Evolutionary conservation across 805 yeast species (phyloP), one percentile per base, ranked within the genome.

Genomic region (Candida oleophila): DNA sequence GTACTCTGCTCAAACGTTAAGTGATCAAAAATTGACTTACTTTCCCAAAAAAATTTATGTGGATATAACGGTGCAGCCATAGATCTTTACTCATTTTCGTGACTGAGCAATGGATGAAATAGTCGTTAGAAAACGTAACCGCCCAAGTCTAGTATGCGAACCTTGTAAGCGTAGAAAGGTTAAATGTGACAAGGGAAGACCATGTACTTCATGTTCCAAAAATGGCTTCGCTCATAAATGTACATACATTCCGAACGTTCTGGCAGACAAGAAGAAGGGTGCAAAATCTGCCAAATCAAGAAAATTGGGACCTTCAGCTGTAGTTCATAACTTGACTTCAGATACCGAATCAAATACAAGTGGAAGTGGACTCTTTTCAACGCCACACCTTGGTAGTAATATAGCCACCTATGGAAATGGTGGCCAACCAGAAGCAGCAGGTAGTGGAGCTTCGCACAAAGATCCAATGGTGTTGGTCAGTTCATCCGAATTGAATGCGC

Each of bases 121-220:
- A 15, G 22, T 22, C 8, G 30, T 28, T 14, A 41, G 49, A 41
- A 52, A 49, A 50, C 46, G 71, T 20, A 72, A 69, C 40, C 57
- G 77, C 15, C 59, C 68, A 47, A 59, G 64, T 1, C 59, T 74
- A 3, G 77, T 65, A 3, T 69, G 74, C 49, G 53, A 55, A 18
- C 60, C 60, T n/a, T 71, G 76, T 52, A 66, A 65, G 41, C 57
- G 66, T 19, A 55, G 73, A 21, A 71, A 69, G 54, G 66, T 68
- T 48, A 65, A 62, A 47, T 76, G 80, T 59, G 79, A 76, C 48
- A 65, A 65, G 49, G 55, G 58, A 5, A 57, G 61, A 15, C 80
- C 80, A 0, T 64, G 75, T 38, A 58, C 61, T 1, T 49, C 60
- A 1, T 70, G 76, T 53, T 39, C 56, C 18, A 62, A 59, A 46